phyloP scores from a whole-genome alignment of 179 eudicot genomes.

The Pouteria campechiana region DNA sequence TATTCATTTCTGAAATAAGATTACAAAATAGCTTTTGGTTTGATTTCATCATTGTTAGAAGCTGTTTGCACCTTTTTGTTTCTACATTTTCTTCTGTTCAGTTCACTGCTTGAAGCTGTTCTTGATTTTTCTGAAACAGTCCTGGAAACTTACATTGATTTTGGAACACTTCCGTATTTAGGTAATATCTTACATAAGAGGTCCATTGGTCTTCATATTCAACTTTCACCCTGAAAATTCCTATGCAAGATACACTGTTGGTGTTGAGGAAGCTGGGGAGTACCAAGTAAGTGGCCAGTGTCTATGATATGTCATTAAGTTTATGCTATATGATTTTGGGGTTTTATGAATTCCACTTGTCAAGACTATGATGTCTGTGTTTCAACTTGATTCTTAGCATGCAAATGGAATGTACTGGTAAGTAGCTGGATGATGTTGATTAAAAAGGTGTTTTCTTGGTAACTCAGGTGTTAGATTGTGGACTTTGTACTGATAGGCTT shows the following conservation, averaged over 20 bases:
- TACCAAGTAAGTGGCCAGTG: slow-evolving; percentile 59
- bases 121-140: not conserved
- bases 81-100: too few species aligned
- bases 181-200: slow-evolving; percentile 85
- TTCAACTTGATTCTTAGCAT: not conserved
- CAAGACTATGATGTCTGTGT: not conserved
- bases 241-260: slow-evolving; percentile 55
- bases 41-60: too few species aligned
- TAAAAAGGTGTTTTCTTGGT: not conserved
- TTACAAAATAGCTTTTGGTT: too few species aligned
- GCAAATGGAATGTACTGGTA: not conserved
- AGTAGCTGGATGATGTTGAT: not conserved
- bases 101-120: too few species aligned
- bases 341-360: not conserved
- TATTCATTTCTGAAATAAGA: too few species aligned
- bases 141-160: too few species aligned
- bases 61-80: too few species aligned
- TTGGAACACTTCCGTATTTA: too few species aligned
- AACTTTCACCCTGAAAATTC: slow-evolving; percentile 83
- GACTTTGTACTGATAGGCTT: too few species aligned
- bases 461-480: not conserved
- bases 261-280: slow-evolving; percentile 98
- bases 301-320: slow-evolving; percentile 1
- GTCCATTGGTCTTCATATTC: slow-evolving; percentile 72
- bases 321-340: not conserved